Base-by-base conservation (phyloP, 2,329 filamentous ascomycete genomes). In the Colletotrichum tanaceti region DNA sequence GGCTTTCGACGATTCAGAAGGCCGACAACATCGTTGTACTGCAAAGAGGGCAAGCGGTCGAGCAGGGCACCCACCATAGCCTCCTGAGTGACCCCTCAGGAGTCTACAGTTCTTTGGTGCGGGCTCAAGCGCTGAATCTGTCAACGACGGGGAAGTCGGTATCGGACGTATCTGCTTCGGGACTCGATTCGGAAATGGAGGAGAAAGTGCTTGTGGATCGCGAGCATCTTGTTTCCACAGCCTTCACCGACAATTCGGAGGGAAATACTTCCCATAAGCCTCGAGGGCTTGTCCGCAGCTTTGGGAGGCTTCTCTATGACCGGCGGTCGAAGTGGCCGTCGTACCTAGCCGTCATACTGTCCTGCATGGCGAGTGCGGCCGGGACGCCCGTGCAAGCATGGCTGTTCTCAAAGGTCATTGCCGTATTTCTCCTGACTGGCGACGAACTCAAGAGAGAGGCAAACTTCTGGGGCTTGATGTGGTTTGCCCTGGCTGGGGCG, bases 31-130 rank as follows among this genome's bases (percentile, higher is more conserved):
- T 79, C 2, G 72, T 84, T n/a, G 76, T 86, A 0, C 84, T 86
- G 68, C 82, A 83, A 58, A 73, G 75, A 28, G 76, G 58, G 47
- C 80, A 80, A 18, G 75, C 84, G 0, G 85, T 86, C 67, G 82
- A 84, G 63, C 73, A 77, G 58, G 76, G 60, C 14, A 72, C 71
- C 4, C 68, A 73, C 46, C 54, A 67, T 5, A 63, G 67, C 49
- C 74, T 77, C 4, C 58, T 70, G 64, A 22, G 28, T 14, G 53
- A 64, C n/a, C 32, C 57, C 7, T 63, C 63, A 0, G 71, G 75
- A 1, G 71, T 73, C 0, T 77, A 77, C 38, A 71, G 68, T 1
- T 62, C 58, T 5, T 38, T 77, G 9, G 74, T 76, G 5, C 66
- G 62, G 5, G 75, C 75, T 7, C 75, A 77, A 44, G 55, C 64